Evolutionary conservation across 164 flowering plant species (phyloP).

Genomic region (Santalum album): DNA sequence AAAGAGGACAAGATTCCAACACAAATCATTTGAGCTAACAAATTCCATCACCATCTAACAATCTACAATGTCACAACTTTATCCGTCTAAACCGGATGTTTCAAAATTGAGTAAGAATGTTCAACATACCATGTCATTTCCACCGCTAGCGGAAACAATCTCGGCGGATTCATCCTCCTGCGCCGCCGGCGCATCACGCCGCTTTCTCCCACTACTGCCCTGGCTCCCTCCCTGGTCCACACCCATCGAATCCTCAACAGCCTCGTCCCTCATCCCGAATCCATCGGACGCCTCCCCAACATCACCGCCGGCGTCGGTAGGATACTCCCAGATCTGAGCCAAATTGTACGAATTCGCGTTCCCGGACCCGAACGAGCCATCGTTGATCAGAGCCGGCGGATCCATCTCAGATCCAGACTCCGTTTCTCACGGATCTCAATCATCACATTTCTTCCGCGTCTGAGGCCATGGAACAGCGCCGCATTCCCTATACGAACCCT

Average conservation of each 20-base stretch:
- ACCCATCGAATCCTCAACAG: constrained; percentile 11
- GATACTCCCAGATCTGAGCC: constrained; percentile 54
- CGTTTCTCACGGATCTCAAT: neutral
- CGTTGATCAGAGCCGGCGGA: constrained; percentile 28
- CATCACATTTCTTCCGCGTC: neutral
- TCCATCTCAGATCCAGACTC: neutral
- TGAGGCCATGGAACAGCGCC: neutral
- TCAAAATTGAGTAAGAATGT: neutral
- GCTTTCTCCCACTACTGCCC: constrained; percentile 16
- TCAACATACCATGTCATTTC: constrained; percentile 24
- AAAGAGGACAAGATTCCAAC: no score
- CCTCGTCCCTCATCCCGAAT: constrained; percentile 1
- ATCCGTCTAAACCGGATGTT: no score
- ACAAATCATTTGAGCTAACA: no score
- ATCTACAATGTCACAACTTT: no score
- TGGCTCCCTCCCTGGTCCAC: constrained; percentile 13
- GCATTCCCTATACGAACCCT: no score
- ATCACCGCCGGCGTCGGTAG: constrained; percentile 14
- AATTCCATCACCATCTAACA: no score
- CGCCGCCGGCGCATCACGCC: constrained; percentile 17
- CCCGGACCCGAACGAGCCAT: constrained; percentile 9
- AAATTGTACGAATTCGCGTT: constrained; percentile 20
- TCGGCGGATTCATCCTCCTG: constrained; percentile 29
- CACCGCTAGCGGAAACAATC: constrained; percentile 27
- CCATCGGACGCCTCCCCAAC: constrained; percentile 7